Evolutionary conservation across 768 basidiomycete species (phyloP), one percentile per base, ranked within the genome.

Genomic region (Rhodotorula babjevae): DNA sequence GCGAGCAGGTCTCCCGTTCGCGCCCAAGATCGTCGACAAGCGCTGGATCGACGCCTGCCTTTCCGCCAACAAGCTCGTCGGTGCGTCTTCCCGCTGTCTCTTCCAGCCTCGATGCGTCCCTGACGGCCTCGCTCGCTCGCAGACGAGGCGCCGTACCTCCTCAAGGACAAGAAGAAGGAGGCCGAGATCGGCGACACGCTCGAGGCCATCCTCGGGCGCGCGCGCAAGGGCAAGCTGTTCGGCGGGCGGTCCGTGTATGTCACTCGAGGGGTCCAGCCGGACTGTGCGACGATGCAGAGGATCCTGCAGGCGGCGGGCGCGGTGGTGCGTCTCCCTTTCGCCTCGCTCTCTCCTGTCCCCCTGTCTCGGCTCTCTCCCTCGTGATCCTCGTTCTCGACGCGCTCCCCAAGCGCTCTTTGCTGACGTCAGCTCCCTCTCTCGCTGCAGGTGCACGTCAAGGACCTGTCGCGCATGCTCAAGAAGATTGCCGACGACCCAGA

Each of bases 271-370:
- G 87, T 91, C 1, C 78, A 83, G 0, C 82, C 88, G 3, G 87
- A 88, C 61, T 78, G 80, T 56, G 86, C 86, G 12, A 66, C 69
- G 19, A 80, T 93, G 66, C 88, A 86, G 82, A 87, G 86, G 60
- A 87, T 94, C 11, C 83, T 93, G 10, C 80, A 82, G 12, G 86
- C 88, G 0, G 85, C 86, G 73, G 91, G 92, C 8, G 92, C 91
- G 0, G 85, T 87, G 81, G 90, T 91, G 61, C 31, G 68, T 68
- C 23, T 61, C 36, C 12, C 16, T n/a, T 9, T 36, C 9, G n/a
- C n/a, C 58, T 27, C 47, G 3, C 25, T 1, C 25, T 49, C 47
- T 9, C 47, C 47, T 23, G 2, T 49, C 47, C 47, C 3, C 44
- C 44, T 15, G 6, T 18, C 8, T 15, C 44, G 44, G 14, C 44